Base-by-base conservation (phyloP, 208 protist genomes). In the Leishmania mexicana region DNA sequence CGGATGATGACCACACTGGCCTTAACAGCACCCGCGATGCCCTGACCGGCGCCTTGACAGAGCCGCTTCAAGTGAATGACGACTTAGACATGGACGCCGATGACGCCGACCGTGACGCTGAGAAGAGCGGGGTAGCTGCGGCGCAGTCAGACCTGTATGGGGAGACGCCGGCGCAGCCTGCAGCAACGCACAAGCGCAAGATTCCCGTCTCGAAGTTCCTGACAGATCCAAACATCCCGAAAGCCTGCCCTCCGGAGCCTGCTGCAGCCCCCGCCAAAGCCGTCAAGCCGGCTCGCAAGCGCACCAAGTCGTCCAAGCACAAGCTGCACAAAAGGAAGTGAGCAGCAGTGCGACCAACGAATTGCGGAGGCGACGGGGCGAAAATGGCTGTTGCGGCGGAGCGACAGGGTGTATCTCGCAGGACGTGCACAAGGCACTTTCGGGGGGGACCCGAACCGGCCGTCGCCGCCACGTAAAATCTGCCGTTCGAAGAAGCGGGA, bases 121-220 rank as follows among this genome's bases (percentile, higher is more conserved):
- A 81, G n/a, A 65, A 68, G 15, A 78, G 35, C 1, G 21, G 6
- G 17, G 35, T 57, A 31, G 75, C 42, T 1, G 70, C 31, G 11
- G 47, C 73, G 47, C 10, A 80, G 49, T n/a, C 49, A 40, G 76
- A 35, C 45, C 45, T 24, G 10, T n/a, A 73, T 45, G 62, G n/a
- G 24, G 49, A 31, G 21, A 15, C 53, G 17, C 10, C 73, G 19
- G 35, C 64, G 3, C 72, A 62, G 78, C 10, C 40, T 15, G 13
- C 38, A 4, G 64, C 80, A 3, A 19, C 67, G 47, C 78, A 31
- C 15, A 81, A 79, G 67, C 80, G 70, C 28, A 79, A 77, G 38
- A 86, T 86, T 47, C 83, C 83, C n/a, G 60, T 86, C n/a, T 86
- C 83, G 10, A 88, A 85, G 77, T 88, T 83, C 57, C 68, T 85